Evolutionary conservation across 768 basidiomycete genomes (phyloP).

Genomic region (Lactarius quietus): DNA sequence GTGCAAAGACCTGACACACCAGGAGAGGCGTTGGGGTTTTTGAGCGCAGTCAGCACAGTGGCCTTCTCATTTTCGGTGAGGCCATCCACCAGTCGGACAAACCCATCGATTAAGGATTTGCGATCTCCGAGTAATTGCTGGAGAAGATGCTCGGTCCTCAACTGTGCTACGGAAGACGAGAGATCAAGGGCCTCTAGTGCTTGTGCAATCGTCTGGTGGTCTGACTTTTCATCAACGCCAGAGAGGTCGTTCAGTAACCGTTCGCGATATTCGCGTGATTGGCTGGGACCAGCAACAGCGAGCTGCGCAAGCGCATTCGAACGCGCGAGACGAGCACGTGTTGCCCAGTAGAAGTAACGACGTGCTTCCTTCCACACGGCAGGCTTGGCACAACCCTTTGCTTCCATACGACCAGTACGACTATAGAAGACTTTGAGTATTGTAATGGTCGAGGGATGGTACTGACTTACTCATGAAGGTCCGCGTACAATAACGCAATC

Average conservation of each 20-base stretch:
- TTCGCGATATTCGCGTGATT: conserved; percentile 62
- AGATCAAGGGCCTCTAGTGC: conserved; percentile 71
- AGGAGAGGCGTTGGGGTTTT: conserved; percentile 52
- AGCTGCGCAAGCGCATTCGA: conserved; percentile 61
- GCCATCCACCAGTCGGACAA: conserved; percentile 67
- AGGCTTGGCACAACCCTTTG: conserved; percentile 90
- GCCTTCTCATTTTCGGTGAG: conserved; percentile 71
- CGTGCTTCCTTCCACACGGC: conserved; percentile 86
- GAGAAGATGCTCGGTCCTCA: conserved; percentile 67
- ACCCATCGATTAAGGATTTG: conserved; percentile 70
- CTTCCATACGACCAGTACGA: conserved; percentile 94
- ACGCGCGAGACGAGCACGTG: conserved; percentile 75
- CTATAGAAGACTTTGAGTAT: conserved; percentile 38
- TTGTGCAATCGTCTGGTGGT: conserved; percentile 56
- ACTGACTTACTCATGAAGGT: conserved; percentile 82
- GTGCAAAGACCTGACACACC: conserved; percentile 42
- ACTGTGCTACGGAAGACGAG: conserved; percentile 53
- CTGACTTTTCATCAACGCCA: conserved; percentile 47
- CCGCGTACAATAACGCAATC: conserved; percentile 89
- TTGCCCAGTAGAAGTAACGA: conserved; percentile 90
- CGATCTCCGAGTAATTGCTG: conserved; percentile 69
- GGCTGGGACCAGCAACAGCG: conserved; percentile 65
- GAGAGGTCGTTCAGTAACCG: conserved; percentile 62
- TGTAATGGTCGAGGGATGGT: background rate
- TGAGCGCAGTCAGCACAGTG: conserved; percentile 56